Percentiles rank a stretch among this genome's conserved stretches.
Evolutionary conservation across 768 basidiomycete species (phyloP).

Genomic region (Grammothele lineata): DNA sequence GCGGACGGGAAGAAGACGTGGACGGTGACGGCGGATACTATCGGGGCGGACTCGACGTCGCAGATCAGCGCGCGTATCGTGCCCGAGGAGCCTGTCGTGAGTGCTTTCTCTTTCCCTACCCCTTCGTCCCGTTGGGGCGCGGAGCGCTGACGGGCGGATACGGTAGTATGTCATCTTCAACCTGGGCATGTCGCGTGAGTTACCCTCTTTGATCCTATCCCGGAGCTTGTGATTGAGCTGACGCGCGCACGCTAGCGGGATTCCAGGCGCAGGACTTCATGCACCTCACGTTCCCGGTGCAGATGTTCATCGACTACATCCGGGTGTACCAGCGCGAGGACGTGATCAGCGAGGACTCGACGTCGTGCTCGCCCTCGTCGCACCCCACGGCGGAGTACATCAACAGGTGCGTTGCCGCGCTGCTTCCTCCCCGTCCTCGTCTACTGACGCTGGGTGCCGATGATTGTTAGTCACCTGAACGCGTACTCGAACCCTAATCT

Average conservation of each 20-base stretch:
- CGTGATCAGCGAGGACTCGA: conserved; percentile 38
- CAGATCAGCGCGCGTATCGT: conserved; percentile 63
- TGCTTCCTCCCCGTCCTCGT: neutral
- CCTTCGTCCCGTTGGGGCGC: neutral
- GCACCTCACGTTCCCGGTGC: conserved; percentile 70
- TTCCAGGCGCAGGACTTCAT: conserved; percentile 74
- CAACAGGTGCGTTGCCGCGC: conserved; percentile 37
- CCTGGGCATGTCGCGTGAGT: conserved; percentile 68
- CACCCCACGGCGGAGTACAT: conserved; percentile 84
- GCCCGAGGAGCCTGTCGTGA: conserved; percentile 91
- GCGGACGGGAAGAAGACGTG: conserved; percentile 64
- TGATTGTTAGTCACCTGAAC: conserved; percentile 34
- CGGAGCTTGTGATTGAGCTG: neutral
- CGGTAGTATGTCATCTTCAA: conserved; percentile 74
- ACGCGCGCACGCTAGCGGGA: conserved; percentile 39
- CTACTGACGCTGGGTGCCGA: too few species aligned
- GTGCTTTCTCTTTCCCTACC: conserved; percentile 24
- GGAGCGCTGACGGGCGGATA: neutral
- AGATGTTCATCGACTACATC: conserved; percentile 88
- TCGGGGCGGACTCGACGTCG: conserved; percentile 60
- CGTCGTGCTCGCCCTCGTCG: conserved; percentile 77
- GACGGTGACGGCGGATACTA: conserved; percentile 59
- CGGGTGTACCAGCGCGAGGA: conserved; percentile 82
- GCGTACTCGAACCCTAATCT: conserved; percentile 79
- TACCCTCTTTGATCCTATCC: neutral